These are phyloP conservation scores for Pyrrhoderma noxium DNA, from an alignment of 1,284 basidiomycete species.

Conservation along the genomic window DNA sequence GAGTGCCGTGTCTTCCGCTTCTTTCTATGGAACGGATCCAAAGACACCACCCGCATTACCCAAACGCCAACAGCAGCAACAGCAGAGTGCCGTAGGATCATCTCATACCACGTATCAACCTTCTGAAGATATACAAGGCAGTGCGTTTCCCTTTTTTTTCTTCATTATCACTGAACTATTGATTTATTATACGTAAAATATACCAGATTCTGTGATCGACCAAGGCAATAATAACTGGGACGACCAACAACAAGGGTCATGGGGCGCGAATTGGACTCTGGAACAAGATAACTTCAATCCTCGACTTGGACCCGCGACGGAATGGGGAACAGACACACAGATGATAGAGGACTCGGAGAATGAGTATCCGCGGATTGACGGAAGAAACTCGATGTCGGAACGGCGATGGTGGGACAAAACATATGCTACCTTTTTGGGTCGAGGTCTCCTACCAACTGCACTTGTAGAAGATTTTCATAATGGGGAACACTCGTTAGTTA, in stretches of 20 bases:
- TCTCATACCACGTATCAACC: slow-evolving; percentile 29
- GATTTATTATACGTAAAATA: too few species aligned
- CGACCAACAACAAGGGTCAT: too few species aligned
- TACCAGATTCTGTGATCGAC: too few species aligned
- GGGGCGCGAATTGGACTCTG: not conserved
- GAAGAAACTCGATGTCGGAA: slow-evolving; percentile 40
- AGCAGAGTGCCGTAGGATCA: slow-evolving; percentile 22
- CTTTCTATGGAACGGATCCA: slow-evolving; percentile 9
- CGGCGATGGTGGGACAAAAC: slow-evolving; percentile 59
- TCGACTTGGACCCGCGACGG: slow-evolving; percentile 10
- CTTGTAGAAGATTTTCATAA: slow-evolving; percentile 60
- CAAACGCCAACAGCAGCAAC: slow-evolving; percentile 12
- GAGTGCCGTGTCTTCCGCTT: not conserved
- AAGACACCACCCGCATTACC: slow-evolving; percentile 18
- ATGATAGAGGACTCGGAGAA: slow-evolving; percentile 7
- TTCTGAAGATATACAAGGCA: slow-evolving; percentile 9
- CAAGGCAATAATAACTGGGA: too few species aligned
- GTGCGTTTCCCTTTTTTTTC: too few species aligned
- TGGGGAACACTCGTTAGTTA: slow-evolving; percentile 60
- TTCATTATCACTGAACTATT: too few species aligned
- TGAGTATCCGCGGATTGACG: slow-evolving; percentile 14
- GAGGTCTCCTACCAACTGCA: slow-evolving; percentile 58
- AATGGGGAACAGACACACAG: slow-evolving; percentile 22
- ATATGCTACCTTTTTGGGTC: slow-evolving; percentile 46
- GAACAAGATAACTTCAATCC: not conserved